Evolutionary conservation across 192 early-diverging fungal species (phyloP), one percentile per base, ranked within the genome.

Genomic region (Entophlyctis luteolus): DNA sequence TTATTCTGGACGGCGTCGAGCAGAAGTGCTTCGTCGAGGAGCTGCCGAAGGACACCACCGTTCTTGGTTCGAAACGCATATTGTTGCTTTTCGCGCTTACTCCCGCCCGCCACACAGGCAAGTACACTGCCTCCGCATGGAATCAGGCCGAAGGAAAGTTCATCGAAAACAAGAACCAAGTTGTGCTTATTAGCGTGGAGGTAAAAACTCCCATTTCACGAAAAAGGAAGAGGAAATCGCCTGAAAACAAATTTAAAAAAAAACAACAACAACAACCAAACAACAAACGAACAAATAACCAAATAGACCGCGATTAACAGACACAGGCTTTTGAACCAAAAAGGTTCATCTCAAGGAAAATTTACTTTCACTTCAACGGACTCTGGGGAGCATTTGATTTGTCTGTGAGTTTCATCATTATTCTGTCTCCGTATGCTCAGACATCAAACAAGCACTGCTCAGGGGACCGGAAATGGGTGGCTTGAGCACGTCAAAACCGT

Each of bases 21-120:
- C 85, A 88, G 72, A 86, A 91, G 70, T 98, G 96, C 78, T 98
- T 98, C 65, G 80, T 92, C 12, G 96, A 98, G 72, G 94, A 98
- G 65, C 79, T 98, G 29, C 93, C 96, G 20, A 87, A 85, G 68
- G 90, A 93, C 62, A 92, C 93, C 33, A 82, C 89, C 50, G 89
- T 93, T 25, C 84, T 87, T 25, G 92, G 94, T 87, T 4, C 22
- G 47, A 20, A 10, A 32, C 55, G 14, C 37, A 20, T 8, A 20
- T n/a, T 18, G 12, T 45, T 22, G 29, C 29, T 34, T 34, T 34
- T 16, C 33, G 14, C 6, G 39, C 33, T 59, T 14, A 34, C 37
- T 48, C 63, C 2, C 16, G 34, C 22, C 54, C 32, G 10, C 28
- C 4, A 20, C n/a, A 52, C 42, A 74, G 77, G 73, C 18, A 72